Evolutionary conservation across 2,329 filamentous ascomycete species (phyloP).

Genomic region (Beauveria rudraprayagi): DNA sequence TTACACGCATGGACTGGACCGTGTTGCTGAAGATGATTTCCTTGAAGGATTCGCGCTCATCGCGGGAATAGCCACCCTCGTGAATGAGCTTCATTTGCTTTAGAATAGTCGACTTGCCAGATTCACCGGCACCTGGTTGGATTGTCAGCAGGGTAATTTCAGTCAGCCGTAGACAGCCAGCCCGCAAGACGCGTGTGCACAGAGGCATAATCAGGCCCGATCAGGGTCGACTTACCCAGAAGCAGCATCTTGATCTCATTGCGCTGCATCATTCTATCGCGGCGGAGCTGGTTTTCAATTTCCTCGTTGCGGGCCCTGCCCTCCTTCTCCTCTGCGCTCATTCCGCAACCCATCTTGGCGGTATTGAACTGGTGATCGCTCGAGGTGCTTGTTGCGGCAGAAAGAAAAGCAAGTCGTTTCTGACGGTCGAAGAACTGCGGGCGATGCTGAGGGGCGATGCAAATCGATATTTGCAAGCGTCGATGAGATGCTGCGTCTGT

Average conservation of each 20-base stretch:
- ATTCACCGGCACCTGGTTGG: slow-evolving; percentile 71
- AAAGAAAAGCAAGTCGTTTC: slow-evolving; percentile 4
- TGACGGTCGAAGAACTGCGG: neutral
- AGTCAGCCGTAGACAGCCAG: neutral
- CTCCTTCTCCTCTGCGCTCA: slow-evolving; percentile 99
- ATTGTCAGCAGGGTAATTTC: neutral
- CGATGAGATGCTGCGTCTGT: slow-evolving; percentile 2
- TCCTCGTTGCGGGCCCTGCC: slow-evolving; percentile 99
- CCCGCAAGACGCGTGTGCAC: neutral
- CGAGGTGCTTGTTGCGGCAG: neutral
- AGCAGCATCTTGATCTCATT: slow-evolving; percentile 99
- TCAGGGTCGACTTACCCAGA: slow-evolving; percentile 56
- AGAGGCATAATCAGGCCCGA: neutral
- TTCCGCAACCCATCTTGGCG: slow-evolving; percentile 95
- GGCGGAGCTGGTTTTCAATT: slow-evolving; percentile 98
- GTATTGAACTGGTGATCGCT: slow-evolving; percentile 20
- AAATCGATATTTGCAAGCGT: neutral
- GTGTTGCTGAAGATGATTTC: slow-evolving; percentile 66
- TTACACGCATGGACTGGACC: slow-evolving; percentile 61
- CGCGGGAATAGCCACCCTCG: slow-evolving; percentile 95
- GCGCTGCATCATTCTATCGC: slow-evolving; percentile 96
- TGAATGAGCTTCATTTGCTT: slow-evolving; percentile 99
- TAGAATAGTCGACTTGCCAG: slow-evolving; percentile 86
- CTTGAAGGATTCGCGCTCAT: slow-evolving; percentile 65
- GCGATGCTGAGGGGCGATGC: neutral